Conservation (phyloP, 2,329 filamentous ascomycete genomes). For the Mycosphaerella sp. region DNA sequence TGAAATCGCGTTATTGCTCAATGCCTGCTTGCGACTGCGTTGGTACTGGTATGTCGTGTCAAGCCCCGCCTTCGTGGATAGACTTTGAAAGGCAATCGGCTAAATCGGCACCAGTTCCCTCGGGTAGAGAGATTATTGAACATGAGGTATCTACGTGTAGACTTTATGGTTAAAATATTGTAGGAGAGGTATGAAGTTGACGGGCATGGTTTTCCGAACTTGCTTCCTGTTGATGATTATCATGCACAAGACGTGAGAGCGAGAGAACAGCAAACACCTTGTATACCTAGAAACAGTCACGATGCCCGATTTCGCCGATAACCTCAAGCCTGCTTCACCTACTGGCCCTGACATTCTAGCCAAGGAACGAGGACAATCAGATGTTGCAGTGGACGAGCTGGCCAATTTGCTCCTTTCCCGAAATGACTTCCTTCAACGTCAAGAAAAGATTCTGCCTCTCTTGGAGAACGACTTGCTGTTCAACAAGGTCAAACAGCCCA, state of each 20-base stretch:
- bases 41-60: background rate
- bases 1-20: background rate
- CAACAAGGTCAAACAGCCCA: conserved; percentile 46
- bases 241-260: background rate
- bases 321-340: conserved; percentile 41
- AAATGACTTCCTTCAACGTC: conserved; percentile 46
- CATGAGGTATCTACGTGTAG: no score
- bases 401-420: conserved; percentile 43
- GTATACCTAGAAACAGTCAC: background rate
- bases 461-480: conserved; percentile 46
- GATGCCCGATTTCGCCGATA: conserved; percentile 48
- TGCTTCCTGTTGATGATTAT: background rate
- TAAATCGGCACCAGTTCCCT: conserved; percentile 6
- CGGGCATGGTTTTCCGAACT: background rate
- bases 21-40: background rate
- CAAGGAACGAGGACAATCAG: conserved; percentile 42
- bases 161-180: no score
- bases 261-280: background rate
- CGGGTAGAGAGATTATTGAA: background rate
- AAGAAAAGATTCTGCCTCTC: conserved; percentile 42
- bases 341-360: conserved; percentile 44
- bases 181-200: no score
- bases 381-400: conserved; percentile 41
- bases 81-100: conserved; percentile 10
- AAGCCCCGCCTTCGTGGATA: conserved; percentile 3